Evolutionary conservation across 129 eudicot species (phyloP).

Genomic region (Flaveria bidentis): DNA sequence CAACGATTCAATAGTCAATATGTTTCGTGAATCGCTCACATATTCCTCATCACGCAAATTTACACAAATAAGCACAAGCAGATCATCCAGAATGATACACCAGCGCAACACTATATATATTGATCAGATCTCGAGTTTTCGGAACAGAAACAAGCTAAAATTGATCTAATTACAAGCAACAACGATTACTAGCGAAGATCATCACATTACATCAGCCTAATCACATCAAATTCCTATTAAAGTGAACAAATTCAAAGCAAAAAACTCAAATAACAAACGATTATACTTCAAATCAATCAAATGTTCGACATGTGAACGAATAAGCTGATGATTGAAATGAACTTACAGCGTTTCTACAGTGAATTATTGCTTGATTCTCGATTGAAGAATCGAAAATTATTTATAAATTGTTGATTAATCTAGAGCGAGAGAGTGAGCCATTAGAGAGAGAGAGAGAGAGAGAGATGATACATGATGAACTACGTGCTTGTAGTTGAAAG

Average conservation of each 20-base stretch:
- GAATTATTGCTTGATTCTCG: slow-evolving; percentile 28
- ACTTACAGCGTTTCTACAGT: slow-evolving; percentile 26
- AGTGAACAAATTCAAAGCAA: neutral
- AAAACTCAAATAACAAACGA: neutral
- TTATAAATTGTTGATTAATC: slow-evolving; percentile 34
- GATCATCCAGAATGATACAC: neutral
- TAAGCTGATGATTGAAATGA: slow-evolving; percentile 12
- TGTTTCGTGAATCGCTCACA: slow-evolving; percentile 1
- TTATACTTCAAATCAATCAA: neutral
- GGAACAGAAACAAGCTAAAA: neutral
- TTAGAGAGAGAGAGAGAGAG: slow-evolving; percentile 31
- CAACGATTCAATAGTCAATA: neutral
- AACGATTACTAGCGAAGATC: neutral
- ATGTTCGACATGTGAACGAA: neutral
- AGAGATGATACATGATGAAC: slow-evolving; percentile 21
- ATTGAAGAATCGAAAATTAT: slow-evolving; percentile 10
- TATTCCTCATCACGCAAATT: neutral
- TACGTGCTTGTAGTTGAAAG: slow-evolving; percentile 23
- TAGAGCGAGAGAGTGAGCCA: slow-evolving; percentile 35
- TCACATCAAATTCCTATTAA: slow-evolving; percentile 5
- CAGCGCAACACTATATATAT: neutral
- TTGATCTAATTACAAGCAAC: slow-evolving; percentile 9
- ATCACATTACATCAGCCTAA: neutral
- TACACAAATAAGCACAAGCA: neutral
- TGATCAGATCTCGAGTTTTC: slow-evolving; percentile 26